Evolutionary conservation across 441 rosid genomes (phyloP), one percentile per base, ranked within the genome.

Genomic region (Codiaeum variegatum): DNA sequence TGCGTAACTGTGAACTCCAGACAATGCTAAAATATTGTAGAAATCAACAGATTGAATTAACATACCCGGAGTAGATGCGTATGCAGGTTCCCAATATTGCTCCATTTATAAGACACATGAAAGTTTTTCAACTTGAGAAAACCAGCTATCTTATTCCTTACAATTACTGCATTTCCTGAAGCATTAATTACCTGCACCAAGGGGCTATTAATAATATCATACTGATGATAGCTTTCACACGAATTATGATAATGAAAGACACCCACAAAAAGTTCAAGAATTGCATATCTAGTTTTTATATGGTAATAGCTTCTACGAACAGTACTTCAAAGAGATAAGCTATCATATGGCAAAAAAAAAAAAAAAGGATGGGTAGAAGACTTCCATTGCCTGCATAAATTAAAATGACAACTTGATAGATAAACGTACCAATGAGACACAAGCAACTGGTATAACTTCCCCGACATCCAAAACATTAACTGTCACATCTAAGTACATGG

Each of bases 51-150:
- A 38, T 56, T 10, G 49, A 23, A 24, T 28, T 28, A 47, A 24
- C 54, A 11, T 75, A 91, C 98, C 92, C 82, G 79, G 72, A 89
- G n/a, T 70, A 83, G 75, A 64, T 73, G 51, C 75, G 88, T 55
- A 47, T 84, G 79, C 76, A 88, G 79, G 75, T 79, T 78, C 72
- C 96, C 97, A 3, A 88, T 58, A 9, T 73, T 78, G 76, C 87
- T 90, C 92, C 92, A 91, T 36, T 85, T 91, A 68, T 80, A 67
- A 4, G 92, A 83, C 74, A 87, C 79, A n/a, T 77, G 76, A 73
- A 91, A 87, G 71, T 80, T 82, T 21, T 47, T 73, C 77, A 94
- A 64, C 70, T 74, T 80, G 13, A 89, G 74, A 61, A 81, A 73
- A 47, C 94, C 93, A 2, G 87, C 83, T 71, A 94, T 77, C 67